Evolutionary conservation across 108 stramenopile species (phyloP).

Genomic region (Cyclotella cryptica): DNA sequence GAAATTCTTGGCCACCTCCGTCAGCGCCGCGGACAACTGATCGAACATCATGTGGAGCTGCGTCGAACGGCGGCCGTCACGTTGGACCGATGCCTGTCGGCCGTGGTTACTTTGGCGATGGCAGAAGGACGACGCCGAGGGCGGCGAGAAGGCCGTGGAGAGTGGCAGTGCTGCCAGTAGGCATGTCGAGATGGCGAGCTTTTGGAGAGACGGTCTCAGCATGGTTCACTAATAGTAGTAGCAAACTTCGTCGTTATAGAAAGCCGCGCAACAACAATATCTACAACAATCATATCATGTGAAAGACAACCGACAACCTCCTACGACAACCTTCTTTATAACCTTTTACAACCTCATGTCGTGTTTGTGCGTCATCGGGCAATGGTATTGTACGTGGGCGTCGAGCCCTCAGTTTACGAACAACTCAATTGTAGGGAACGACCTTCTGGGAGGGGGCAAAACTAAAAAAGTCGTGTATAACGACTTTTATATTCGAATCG

Average conservation of each 20-base stretch:
- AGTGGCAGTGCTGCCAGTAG: not conserved
- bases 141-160: slow-evolving; percentile 19
- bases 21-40: slow-evolving; percentile 78
- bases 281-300: too few relatives aligned
- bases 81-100: not conserved
- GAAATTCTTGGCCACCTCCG: slow-evolving; percentile 72
- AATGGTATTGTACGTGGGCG: not conserved
- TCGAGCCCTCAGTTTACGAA: too few relatives aligned
- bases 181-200: not conserved
- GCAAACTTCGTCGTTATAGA: too few relatives aligned
- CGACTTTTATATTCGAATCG: too few relatives aligned
- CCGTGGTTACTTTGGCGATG: not conserved
- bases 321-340: too few relatives aligned
- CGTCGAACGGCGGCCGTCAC: slow-evolving; percentile 6
- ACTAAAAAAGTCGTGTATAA: too few relatives aligned
- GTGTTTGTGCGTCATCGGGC: too few relatives aligned
- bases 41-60: slow-evolving; percentile 87
- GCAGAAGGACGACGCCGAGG: slow-evolving; percentile 3
- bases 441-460: too few relatives aligned
- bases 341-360: too few relatives aligned
- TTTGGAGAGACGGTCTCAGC: not conserved
- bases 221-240: not conserved
- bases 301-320: too few relatives aligned
- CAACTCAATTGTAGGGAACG: too few relatives aligned
- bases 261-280: too few relatives aligned